Evolutionary conservation across 768 basidiomycete species (phyloP).

Genomic region (Mycena kentingensis): DNA sequence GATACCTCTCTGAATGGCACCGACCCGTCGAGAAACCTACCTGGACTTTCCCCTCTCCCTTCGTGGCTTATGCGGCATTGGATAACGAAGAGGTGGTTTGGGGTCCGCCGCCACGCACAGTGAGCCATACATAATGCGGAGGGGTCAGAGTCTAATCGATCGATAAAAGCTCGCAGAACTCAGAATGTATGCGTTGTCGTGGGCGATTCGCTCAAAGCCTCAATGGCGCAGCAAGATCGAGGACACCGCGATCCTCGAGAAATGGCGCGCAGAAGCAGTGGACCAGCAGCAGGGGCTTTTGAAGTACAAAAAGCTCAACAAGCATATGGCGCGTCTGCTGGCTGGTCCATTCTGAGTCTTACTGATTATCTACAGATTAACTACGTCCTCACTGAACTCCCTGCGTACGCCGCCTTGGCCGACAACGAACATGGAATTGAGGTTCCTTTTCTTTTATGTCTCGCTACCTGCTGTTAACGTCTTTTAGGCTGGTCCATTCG

Average conservation of each 20-base stretch:
- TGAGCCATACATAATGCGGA: background rate
- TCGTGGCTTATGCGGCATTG: background rate
- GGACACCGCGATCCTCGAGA: conserved; percentile 13
- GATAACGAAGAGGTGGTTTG: background rate
- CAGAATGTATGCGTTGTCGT: conserved; percentile 21
- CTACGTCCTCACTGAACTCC: conserved; percentile 21
- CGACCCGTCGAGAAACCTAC: conserved; percentile 3
- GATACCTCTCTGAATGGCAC: too few relatives aligned
- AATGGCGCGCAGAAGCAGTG: conserved; percentile 21
- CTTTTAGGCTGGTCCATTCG: conserved; percentile 17
- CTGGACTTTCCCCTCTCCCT: conserved; percentile 16
- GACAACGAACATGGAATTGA: conserved; percentile 18
- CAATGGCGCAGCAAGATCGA: conserved; percentile 17
- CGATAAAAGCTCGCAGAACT: conserved; percentile 17
- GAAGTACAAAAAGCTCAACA: conserved; percentile 5
- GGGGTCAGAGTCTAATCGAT: background rate
- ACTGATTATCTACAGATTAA: conserved; percentile 15
- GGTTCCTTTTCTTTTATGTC: background rate
- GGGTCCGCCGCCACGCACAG: conserved; percentile 13
- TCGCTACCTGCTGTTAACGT: background rate
- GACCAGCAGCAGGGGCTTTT: conserved; percentile 8
- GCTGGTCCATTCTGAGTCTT: background rate
- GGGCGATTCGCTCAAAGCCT: conserved; percentile 20
- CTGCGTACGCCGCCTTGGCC: conserved; percentile 16
- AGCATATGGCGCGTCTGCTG: conserved; percentile 12